phyloP scores from a whole-genome alignment of 2,329 filamentous ascomycete genomes.

The Phyllosticta citriasiana region DNA sequence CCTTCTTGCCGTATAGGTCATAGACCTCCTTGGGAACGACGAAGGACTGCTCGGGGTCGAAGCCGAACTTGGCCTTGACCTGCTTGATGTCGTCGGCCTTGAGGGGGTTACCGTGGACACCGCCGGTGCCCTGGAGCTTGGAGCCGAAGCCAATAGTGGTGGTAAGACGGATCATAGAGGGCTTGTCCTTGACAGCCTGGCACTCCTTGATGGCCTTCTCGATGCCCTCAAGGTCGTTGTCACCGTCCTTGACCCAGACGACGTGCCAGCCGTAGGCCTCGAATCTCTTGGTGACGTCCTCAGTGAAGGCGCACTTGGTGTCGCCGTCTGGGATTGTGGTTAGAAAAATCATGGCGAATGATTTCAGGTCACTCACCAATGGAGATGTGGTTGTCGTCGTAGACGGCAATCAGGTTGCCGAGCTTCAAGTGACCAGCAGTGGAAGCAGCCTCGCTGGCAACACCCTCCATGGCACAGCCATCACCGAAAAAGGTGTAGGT shows the following conservation, averaged over 20 bases:
- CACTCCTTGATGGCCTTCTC: conserved; percentile 79
- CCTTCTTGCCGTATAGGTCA: conserved; percentile 78
- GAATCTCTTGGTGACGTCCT: conserved; percentile 91
- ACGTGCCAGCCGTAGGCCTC: conserved; percentile 97
- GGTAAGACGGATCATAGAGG: conserved; percentile 88
- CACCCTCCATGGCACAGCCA: conserved; percentile 97
- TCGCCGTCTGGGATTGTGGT: conserved; percentile 58
- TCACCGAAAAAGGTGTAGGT: conserved; percentile 96
- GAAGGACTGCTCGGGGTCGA: conserved; percentile 89
- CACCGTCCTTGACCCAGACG: conserved; percentile 73
- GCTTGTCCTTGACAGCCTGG: conserved; percentile 89
- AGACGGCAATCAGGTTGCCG: conserved; percentile 93
- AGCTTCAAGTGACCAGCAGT: conserved; percentile 93
- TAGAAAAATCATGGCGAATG: background rate
- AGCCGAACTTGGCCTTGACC: conserved; percentile 91
- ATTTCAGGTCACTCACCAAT: conserved; percentile 44
- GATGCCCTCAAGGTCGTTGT: conserved; percentile 78
- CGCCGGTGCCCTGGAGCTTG: conserved; percentile 81
- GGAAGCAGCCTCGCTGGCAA: conserved; percentile 85
- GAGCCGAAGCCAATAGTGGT: conserved; percentile 98
- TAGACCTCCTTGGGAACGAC: conserved; percentile 91
- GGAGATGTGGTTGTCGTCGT: conserved; percentile 98
- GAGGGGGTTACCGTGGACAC: conserved; percentile 91
- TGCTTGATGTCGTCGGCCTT: conserved; percentile 91
- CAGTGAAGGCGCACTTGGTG: conserved; percentile 92